Conservation (phyloP, 192 early-diverging fungal species). For the Podila verticillata region DNA sequence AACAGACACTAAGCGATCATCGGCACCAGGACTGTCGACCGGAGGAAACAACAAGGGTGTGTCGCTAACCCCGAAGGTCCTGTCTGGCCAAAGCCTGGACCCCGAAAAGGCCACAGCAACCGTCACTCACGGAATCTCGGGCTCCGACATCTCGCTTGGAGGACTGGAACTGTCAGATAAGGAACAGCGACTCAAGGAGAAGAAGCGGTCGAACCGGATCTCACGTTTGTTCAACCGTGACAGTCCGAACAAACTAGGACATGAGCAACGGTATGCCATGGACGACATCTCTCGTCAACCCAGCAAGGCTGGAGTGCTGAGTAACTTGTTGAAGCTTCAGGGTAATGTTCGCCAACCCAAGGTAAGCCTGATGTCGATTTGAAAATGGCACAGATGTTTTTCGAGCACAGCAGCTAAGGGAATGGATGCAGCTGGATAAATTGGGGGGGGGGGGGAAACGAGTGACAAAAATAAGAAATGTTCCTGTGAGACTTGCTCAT, state of each 20-base stretch:
- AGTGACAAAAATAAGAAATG: no score
- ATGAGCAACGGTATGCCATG: neutral
- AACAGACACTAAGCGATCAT: neutral
- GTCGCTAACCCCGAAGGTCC: slow-evolving; percentile 27
- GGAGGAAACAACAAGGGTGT: slow-evolving; percentile 15
- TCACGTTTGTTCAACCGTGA: slow-evolving; percentile 33
- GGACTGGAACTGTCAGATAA: slow-evolving; percentile 2
- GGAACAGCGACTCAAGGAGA: slow-evolving; percentile 9
- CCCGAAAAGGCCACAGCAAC: slow-evolving; percentile 9
- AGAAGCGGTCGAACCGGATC: slow-evolving; percentile 24
- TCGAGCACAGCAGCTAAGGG: neutral
- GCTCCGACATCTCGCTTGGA: slow-evolving; percentile 9
- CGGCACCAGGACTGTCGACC: neutral
- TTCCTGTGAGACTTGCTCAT: no score
- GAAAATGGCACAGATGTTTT: neutral
- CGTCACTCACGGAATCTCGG: slow-evolving; percentile 4
- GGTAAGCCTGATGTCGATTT: slow-evolving; percentile 3
- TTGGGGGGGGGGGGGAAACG: no score
- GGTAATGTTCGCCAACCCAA: slow-evolving; percentile 16
- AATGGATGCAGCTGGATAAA: neutral
- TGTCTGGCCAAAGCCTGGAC: slow-evolving; percentile 17
- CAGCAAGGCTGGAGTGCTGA: slow-evolving; percentile 53
- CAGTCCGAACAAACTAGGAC: neutral
- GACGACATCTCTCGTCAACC: slow-evolving; percentile 15
- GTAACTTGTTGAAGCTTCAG: slow-evolving; percentile 57